Base-by-base conservation (phyloP, 192 early-diverging fungal genomes). In the Globomyces pollinis-pini region DNA sequence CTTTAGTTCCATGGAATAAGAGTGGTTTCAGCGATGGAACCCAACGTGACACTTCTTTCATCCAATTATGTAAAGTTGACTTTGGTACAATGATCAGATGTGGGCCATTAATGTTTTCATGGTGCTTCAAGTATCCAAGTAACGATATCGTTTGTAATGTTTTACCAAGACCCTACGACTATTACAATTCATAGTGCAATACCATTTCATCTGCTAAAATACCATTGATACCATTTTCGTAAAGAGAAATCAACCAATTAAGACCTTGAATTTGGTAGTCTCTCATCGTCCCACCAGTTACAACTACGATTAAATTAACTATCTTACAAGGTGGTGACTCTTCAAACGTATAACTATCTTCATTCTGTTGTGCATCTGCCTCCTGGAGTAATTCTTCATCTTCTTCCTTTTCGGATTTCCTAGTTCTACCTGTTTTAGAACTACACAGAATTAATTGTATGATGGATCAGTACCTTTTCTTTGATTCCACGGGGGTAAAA, bases 131-230 rank as follows among this genome's bases (percentile, higher is more conserved):
- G 54, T 93, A 98, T 18, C 93, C 96, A 8, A 98, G 75, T 66
- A 98, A 96, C 5, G 92, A 92, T 34, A 98, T 96, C 2, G 91
- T 88, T 67, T 98, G 95, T 15, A 96, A 72, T 1, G 95, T 98
- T 68, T 98, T 98, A 11, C 93, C 93, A 42, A 98, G 78, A 42
- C 94, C 93, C 86, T 87, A 59, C 30, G 47, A 16, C 33, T 35
- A 57, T 3, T 12, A 28, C 23, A 56, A 2, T 26, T n/a, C n/a
- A n/a, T n/a, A n/a, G n/a, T n/a, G n/a, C n/a, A 42, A 49, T 72
- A 87, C 88, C 94, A 96, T 96, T 71, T 96, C 94, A 72, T 96
- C 96, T n/a, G 96, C 94, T 30, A 99, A 70, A 50, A 96, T 96
- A 20, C 96, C 96, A 66, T 99, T 99, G 69, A 99, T 91, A n/a